Conservation (phyloP, 192 early-diverging fungal species). For the Phlyctochytrium arcticum region DNA sequence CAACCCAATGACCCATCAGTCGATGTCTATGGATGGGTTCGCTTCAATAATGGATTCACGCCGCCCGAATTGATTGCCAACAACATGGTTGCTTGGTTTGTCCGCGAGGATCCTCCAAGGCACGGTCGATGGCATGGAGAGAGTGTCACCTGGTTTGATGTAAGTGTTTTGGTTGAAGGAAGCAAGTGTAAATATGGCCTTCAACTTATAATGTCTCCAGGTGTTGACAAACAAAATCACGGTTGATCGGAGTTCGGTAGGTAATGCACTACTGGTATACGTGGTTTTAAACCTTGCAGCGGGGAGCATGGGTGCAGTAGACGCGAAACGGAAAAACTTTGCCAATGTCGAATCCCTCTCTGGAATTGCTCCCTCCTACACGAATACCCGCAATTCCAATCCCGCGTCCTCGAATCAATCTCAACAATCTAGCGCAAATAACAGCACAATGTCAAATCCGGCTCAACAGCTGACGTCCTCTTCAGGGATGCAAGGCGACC, state of each 20-base stretch:
- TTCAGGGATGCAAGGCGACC: too few relatives aligned
- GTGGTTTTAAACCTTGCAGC: constrained; percentile 48
- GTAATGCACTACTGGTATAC: constrained; percentile 55
- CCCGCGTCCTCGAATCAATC: not conserved
- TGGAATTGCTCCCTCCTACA: constrained; percentile 17
- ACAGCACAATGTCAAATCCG: constrained; percentile 21
- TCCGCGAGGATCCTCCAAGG: constrained; percentile 43
- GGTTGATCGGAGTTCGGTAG: constrained; percentile 47
- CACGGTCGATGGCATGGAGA: constrained; percentile 51
- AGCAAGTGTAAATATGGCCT: not conserved
- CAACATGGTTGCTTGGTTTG: constrained; percentile 49
- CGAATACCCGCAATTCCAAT: constrained; percentile 10
- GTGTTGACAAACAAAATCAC: constrained; percentile 53
- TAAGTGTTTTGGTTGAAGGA: too few relatives aligned
- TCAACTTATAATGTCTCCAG: not conserved
- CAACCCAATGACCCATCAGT: constrained; percentile 29
- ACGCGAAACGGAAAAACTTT: constrained; percentile 43
- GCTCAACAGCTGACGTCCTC: too few relatives aligned
- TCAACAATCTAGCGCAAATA: not conserved
- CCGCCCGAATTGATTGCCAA: constrained; percentile 32
- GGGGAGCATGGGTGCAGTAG: constrained; percentile 25
- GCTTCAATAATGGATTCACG: constrained; percentile 48
- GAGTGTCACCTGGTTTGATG: constrained; percentile 54
- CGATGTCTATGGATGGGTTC: constrained; percentile 46
- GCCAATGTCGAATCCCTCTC: constrained; percentile 35